Base-by-base conservation (phyloP, 805 yeast genomes). In the Metschnikowia arizonensis region DNA sequence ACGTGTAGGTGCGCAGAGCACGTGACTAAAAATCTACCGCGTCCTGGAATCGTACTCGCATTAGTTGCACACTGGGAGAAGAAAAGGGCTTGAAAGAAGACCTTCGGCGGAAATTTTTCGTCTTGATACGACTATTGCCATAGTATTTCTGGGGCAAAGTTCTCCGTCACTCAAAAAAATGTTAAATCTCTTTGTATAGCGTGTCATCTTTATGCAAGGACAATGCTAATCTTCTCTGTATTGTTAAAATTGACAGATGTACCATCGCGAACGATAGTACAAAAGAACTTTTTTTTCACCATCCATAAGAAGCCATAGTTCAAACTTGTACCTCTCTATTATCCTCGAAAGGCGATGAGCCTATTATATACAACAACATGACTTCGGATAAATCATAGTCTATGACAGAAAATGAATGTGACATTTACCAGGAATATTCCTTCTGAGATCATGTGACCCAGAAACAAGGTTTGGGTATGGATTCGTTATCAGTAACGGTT, bases 121-220 rank as follows among this genome's bases (percentile, higher is more conserved):
- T 7, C 6, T 32, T 3, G 14, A n/a, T n/a, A n/a, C 4, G 31
- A 12, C 15, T n/a, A 5, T 24, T 4, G 5, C 10, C 8, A 6
- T 4, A 5, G 9, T n/a, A 10, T 12, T 12, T 5, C 14, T 3
- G 8, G 15, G 18, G 8, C 0, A 4, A 4, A 7, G 17, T 7
- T 12, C 11, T 25, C 10, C 10, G 12, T 12, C 6, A 35, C 23
- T 7, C n/a, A n/a, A 85, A 88, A 87, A 85, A 83, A 77, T 71
- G 74, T 71, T 79, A 86, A 88, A 91, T 90, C 98, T 91, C 97
- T 91, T 91, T 91, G 97, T 88, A 89, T 84, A 90, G 97, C 97
- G 97, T 95, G 97, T 90, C 98, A 91, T 91, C 98, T 97, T 93
- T 93, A 93, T 91, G 98, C 98, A 91, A 97, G 98, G 98, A 97